Conservation (phyloP, 2,329 filamentous ascomycete genomes). For the Ophiosphaerella herpotricha region DNA sequence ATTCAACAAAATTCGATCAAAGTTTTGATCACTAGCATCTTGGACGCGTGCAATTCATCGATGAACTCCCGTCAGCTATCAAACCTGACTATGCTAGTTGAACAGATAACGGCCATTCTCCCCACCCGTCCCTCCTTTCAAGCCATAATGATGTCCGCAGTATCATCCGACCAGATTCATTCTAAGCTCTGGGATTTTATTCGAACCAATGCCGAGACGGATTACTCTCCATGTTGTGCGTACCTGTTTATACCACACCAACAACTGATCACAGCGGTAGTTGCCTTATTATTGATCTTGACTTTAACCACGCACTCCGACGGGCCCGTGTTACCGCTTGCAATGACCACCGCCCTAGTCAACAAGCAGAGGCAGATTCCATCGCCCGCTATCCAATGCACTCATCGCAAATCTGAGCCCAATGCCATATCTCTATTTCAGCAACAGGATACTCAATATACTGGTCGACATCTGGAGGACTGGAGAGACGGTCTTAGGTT, state of each 20-base stretch:
- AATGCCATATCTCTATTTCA: constrained; percentile 40
- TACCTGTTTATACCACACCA: constrained; percentile 15
- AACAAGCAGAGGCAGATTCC: constrained; percentile 32
- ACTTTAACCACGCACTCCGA: constrained; percentile 21
- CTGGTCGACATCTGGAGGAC: constrained; percentile 43
- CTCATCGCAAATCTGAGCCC: constrained; percentile 13
- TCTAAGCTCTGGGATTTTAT: constrained; percentile 24
- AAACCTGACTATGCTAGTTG: constrained; percentile 16
- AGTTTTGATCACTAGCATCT: constrained; percentile 16
- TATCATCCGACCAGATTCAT: constrained; percentile 33
- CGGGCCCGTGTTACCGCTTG: constrained; percentile 18
- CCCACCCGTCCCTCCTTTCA: constrained; percentile 19
- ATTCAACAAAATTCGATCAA: constrained; percentile 20
- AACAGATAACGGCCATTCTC: constrained; percentile 20
- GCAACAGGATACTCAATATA: constrained; percentile 46
- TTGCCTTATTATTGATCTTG: constrained; percentile 35
- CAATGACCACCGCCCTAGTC: constrained; percentile 28
- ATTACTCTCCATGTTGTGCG: constrained; percentile 15
- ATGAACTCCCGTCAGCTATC: constrained; percentile 8
- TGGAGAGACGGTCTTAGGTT: constrained; percentile 56
- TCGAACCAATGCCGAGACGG: neutral
- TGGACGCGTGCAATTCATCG: constrained; percentile 17
- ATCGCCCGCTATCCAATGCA: constrained; percentile 13
- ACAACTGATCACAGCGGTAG: constrained; percentile 25
- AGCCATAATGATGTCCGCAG: constrained; percentile 23